These are phyloP conservation scores for Picea sitchensis DNA, from an alignment of 75 land plant species.

Conservation along the genomic window DNA sequence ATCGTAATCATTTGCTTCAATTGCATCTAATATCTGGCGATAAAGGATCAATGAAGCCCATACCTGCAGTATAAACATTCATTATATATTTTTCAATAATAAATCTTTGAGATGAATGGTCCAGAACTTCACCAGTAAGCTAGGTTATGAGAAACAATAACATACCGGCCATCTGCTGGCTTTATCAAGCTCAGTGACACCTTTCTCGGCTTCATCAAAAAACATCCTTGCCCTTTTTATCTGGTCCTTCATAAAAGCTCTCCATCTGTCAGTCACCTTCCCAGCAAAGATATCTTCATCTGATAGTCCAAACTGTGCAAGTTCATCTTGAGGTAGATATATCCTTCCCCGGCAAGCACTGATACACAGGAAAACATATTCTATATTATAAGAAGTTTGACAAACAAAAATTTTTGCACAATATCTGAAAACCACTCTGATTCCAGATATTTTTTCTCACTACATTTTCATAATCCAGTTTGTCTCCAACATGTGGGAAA, in stretches of 20 bases:
- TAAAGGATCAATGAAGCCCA: constrained; percentile 65
- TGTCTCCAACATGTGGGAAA: not conserved
- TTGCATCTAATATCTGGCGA: constrained; percentile 62
- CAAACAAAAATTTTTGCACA: not conserved
- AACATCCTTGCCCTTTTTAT: constrained; percentile 81
- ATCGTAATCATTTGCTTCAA: constrained; percentile 68
- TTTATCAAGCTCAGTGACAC: constrained; percentile 64
- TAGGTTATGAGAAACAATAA: not conserved
- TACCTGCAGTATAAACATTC: constrained; percentile 34
- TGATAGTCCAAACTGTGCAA: constrained; percentile 64
- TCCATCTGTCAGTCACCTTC: constrained; percentile 89
- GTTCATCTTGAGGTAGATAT: constrained; percentile 90
- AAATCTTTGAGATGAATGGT: too few relatives aligned
- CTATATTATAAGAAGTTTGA: not conserved
- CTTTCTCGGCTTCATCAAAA: constrained; percentile 86
- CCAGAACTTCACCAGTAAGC: not conserved
- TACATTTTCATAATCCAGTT: not conserved
- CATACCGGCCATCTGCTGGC: constrained; percentile 91
- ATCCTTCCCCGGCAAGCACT: constrained; percentile 88
- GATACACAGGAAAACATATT: not conserved
- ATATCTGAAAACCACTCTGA: not conserved
- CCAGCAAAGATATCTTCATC: constrained; percentile 86
- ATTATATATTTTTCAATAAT: not conserved
- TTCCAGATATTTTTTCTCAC: not conserved
- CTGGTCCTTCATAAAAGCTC: constrained; percentile 82